Evolutionary conservation across 148 eudicot genomes (phyloP).

Genomic region (Silene conica): DNA sequence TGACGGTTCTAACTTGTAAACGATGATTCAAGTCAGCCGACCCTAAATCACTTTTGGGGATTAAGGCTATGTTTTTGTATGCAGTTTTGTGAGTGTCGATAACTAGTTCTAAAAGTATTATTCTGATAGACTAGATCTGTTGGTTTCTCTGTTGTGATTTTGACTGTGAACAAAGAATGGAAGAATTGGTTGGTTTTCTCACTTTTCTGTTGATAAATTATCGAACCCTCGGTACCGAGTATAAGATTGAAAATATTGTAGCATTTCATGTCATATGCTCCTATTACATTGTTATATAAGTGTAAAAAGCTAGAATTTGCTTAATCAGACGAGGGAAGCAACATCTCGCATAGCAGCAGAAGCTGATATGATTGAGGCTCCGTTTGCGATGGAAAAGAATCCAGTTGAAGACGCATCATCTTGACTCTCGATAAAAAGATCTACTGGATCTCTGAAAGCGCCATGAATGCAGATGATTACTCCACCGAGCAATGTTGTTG

Average conservation of each 20-base stretch:
- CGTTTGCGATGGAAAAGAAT: slow-evolving; percentile 34
- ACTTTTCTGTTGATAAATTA: neutral
- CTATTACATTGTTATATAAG: neutral
- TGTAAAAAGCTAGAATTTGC: neutral
- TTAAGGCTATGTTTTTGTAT: too few species aligned
- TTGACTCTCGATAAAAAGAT: slow-evolving; percentile 42
- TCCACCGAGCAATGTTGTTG: too few species aligned
- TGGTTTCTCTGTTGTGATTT: neutral
- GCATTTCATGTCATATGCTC: neutral
- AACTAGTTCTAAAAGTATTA: neutral
- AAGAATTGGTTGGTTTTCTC: neutral
- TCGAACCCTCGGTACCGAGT: neutral
- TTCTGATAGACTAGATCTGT: neutral
- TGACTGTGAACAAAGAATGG: neutral
- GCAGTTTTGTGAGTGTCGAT: neutral
- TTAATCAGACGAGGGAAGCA: slow-evolving; percentile 13
- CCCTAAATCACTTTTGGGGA: too few species aligned
- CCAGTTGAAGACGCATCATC: slow-evolving; percentile 27
- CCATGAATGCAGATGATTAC: slow-evolving; percentile 43
- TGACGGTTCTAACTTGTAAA: too few species aligned
- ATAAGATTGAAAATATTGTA: slow-evolving; percentile 2
- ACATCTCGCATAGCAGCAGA: slow-evolving; percentile 26
- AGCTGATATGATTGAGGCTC: slow-evolving; percentile 33
- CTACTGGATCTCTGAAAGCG: slow-evolving; percentile 54
- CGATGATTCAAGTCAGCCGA: too few species aligned